These are phyloP conservation scores for Aspergillus sparsus DNA, from an alignment of 495 filamentous ascomycete species.

Conservation along the genomic window DNA sequence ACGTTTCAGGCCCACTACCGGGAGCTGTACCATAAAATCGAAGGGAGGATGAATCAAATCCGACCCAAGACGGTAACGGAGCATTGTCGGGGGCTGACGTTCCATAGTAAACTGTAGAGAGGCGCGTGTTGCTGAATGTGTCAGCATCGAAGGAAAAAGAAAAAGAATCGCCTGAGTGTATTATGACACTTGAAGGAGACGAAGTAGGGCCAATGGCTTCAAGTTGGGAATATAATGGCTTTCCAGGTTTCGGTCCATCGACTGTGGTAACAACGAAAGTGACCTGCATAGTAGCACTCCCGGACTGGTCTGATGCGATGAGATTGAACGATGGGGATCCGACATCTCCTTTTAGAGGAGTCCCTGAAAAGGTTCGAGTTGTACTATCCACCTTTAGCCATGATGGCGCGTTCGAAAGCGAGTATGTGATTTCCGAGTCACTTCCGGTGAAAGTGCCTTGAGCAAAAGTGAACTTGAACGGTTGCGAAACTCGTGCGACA, in stretches of 20 bases:
- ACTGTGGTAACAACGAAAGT: constrained; percentile 63
- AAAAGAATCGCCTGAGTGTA: constrained; percentile 48
- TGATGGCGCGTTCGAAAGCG: constrained; percentile 59
- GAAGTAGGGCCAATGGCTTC: constrained; percentile 46
- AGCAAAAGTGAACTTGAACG: constrained; percentile 69
- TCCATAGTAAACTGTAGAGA: constrained; percentile 69
- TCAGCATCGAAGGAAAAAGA: constrained; percentile 48
- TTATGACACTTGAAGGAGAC: constrained; percentile 45
- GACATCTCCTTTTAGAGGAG: constrained; percentile 56
- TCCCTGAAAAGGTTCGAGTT: constrained; percentile 64
- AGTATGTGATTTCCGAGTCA: constrained; percentile 56
- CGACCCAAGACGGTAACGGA: constrained; percentile 85
- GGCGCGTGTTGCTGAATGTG: constrained; percentile 50
- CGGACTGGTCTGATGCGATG: constrained; percentile 60
- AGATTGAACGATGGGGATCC: constrained; percentile 58
- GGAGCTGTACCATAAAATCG: constrained; percentile 77
- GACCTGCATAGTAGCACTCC: constrained; percentile 56
- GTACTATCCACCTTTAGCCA: constrained; percentile 70
- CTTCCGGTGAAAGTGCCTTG: constrained; percentile 64
- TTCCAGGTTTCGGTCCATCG: constrained; percentile 50
- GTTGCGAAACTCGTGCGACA: constrained; percentile 64
- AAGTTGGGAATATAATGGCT: constrained; percentile 50
- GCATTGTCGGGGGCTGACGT: constrained; percentile 70
- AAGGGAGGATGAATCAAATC: constrained; percentile 64
- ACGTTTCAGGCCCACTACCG: constrained; percentile 67